Percentiles rank a stretch among this genome's conserved stretches.
Conservation (phyloP, 345 rosid genomes). For the Ricinus communis region DNA sequence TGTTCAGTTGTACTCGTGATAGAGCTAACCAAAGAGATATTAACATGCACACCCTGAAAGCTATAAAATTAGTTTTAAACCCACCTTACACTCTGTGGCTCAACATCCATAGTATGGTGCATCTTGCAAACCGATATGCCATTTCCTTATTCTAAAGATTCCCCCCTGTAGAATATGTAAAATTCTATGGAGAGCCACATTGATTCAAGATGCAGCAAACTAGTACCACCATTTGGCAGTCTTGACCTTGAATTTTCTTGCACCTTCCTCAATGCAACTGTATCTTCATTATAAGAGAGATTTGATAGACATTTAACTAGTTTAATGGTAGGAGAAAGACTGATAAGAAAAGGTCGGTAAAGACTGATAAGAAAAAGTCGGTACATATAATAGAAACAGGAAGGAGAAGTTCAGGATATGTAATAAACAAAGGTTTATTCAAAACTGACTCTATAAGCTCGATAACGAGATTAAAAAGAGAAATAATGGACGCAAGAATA, state of each 20-base stretch:
- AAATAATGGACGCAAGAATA: background rate
- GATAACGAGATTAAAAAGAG: background rate
- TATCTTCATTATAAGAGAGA: background rate
- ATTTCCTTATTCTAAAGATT: background rate
- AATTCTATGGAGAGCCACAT: background rate
- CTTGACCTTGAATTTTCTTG: background rate
- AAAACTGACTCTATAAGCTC: background rate
- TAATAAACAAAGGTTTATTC: background rate
- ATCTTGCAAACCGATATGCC: background rate
- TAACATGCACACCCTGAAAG: background rate
- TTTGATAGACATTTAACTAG: background rate
- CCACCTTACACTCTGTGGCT: background rate
- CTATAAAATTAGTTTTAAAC: background rate
- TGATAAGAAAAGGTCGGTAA: background rate
- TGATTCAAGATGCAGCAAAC: background rate
- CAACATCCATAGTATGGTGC: background rate
- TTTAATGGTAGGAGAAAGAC: background rate
- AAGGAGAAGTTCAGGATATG: background rate
- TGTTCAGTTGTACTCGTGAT: too few relatives aligned
- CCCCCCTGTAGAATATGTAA: background rate
- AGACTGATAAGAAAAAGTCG: background rate
- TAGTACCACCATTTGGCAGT: background rate
- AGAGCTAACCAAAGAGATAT: too few relatives aligned
- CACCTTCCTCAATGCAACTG: background rate
- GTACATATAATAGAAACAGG: background rate